Evolutionary conservation across 1,139 yeast genomes (phyloP).

Genomic region (Geotrichum reessii): DNA sequence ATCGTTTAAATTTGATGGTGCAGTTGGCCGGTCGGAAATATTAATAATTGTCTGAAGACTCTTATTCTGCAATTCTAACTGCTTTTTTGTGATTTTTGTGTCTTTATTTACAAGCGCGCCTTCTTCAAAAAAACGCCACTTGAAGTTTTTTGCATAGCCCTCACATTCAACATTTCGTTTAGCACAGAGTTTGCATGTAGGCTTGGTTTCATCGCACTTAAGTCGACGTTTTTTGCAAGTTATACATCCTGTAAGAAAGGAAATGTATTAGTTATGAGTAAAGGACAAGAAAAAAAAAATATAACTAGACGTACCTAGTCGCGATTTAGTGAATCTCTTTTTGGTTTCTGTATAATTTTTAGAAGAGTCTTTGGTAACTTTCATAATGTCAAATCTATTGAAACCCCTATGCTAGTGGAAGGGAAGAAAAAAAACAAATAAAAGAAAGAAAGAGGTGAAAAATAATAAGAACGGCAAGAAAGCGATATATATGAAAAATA

Average conservation of each 20-base stretch:
- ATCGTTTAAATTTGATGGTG: constrained; percentile 2
- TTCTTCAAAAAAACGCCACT: constrained; percentile 52
- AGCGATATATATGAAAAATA: not conserved
- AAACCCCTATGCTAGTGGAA: not conserved
- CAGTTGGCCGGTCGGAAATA: not conserved
- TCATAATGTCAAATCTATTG: not conserved
- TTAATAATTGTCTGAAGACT: not conserved
- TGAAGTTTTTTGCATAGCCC: constrained; percentile 58
- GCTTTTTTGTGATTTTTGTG: constrained; percentile 16
- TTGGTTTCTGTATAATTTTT: not conserved
- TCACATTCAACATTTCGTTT: constrained; percentile 49
- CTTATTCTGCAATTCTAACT: not conserved
- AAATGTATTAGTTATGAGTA: not conserved
- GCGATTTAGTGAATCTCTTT: constrained; percentile 15
- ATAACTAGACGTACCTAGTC: constrained; percentile 9
- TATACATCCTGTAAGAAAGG: constrained; percentile 40
- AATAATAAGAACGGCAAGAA: not conserved
- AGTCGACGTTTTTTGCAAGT: constrained; percentile 54
- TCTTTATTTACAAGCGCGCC: constrained; percentile 24
- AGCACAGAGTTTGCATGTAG: constrained; percentile 42
- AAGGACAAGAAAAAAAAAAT: not conserved
- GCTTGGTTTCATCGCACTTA: constrained; percentile 56
- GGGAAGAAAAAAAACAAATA: not conserved
- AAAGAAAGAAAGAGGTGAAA: not conserved
- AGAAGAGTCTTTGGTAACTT: not conserved